Evolutionary conservation across 768 basidiomycete species (phyloP).

Genomic region (Amanita polypyramis): DNA sequence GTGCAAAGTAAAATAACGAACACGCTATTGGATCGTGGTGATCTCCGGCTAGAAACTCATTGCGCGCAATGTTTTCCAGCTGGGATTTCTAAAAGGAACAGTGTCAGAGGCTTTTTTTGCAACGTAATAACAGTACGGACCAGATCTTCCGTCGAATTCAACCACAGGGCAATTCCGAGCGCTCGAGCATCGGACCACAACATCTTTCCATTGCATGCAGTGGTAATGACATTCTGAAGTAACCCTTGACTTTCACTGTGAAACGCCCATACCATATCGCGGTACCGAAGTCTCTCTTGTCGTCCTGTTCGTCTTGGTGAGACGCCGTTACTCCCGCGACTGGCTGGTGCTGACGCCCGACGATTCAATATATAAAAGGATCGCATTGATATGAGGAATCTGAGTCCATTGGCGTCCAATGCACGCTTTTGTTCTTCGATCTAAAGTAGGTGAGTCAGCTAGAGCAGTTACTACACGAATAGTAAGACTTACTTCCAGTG

Average conservation of each 20-base stretch:
- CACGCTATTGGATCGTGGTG: constrained; percentile 82
- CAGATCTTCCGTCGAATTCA: constrained; percentile 67
- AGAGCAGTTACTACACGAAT: not conserved
- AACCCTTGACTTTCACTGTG: constrained; percentile 92
- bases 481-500: constrained; percentile 58
- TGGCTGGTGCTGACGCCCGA: constrained; percentile 27
- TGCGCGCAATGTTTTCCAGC: constrained; percentile 82
- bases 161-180: constrained; percentile 82
- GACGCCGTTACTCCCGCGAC: constrained; percentile 32
- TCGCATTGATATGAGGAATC: constrained; percentile 88
- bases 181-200: constrained; percentile 82
- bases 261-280: constrained; percentile 96
- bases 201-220: constrained; percentile 79
- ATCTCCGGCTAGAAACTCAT: constrained; percentile 85
- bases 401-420: constrained; percentile 83
- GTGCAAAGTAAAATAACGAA: constrained; percentile 89
- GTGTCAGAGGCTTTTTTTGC: not conserved
- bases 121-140: constrained; percentile 27
- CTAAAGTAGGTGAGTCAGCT: constrained; percentile 25
- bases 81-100: constrained; percentile 49
- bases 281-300: constrained; percentile 74
- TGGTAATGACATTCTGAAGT: constrained; percentile 56
- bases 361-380: constrained; percentile 81
- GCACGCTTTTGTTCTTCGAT: constrained; percentile 87
- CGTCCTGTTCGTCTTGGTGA: constrained; percentile 34